Evolutionary conservation across 192 early-diverging fungal genomes (phyloP).

Genomic region (Phlyctochytrium arcticum): DNA sequence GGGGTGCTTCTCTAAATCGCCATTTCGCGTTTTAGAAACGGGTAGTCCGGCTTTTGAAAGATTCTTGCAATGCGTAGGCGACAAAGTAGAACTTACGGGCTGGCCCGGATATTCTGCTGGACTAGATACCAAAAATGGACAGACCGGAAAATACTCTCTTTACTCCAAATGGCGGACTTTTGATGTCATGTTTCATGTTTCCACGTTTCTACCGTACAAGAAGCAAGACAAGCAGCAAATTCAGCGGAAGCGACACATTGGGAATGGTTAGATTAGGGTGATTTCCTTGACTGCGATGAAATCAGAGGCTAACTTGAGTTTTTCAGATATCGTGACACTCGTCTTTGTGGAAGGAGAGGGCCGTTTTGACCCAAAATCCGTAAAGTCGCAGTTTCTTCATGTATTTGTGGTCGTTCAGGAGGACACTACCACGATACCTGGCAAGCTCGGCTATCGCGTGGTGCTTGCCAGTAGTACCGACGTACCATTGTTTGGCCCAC

Average conservation of each 20-base stretch:
- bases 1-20: background rate
- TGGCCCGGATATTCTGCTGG: constrained; percentile 42
- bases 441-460: constrained; percentile 30
- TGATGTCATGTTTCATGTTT: constrained; percentile 48
- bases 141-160: constrained; percentile 36
- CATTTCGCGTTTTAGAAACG: constrained; percentile 17
- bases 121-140: constrained; percentile 31
- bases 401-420: constrained; percentile 40
- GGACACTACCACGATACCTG: constrained; percentile 10
- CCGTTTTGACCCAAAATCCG: constrained; percentile 37
- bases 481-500: constrained; percentile 41
- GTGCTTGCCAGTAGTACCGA: constrained; percentile 30
- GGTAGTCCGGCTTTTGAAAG: constrained; percentile 28
- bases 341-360: constrained; percentile 38
- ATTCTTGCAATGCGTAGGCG: constrained; percentile 36
- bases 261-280: constrained; percentile 41
- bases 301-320: background rate
- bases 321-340: constrained; percentile 39
- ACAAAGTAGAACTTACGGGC: constrained; percentile 20
- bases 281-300: background rate
- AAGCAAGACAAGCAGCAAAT: constrained; percentile 44
- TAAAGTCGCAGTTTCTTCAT: constrained; percentile 45
- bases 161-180: constrained; percentile 31
- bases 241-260: constrained; percentile 48
- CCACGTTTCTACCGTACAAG: constrained; percentile 39